phyloP scores from a whole-genome alignment of 1,284 basidiomycete species.

The Sphagnurus paluster region DNA sequence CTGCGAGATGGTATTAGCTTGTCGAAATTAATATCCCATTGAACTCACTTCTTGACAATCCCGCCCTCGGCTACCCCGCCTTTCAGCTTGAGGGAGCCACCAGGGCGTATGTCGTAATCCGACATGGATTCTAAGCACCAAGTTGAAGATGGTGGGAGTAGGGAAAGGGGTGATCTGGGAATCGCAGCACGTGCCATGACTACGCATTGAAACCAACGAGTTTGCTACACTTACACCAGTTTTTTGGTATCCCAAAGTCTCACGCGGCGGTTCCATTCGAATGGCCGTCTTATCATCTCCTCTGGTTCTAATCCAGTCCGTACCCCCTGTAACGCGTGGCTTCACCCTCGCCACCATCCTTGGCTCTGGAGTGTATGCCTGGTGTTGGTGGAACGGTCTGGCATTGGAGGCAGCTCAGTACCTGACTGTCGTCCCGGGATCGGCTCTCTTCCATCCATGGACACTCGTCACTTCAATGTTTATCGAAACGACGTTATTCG shows the following conservation, averaged over 20 bases:
- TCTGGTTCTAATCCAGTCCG: conserved; percentile 62
- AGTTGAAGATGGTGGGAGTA: conserved; percentile 22
- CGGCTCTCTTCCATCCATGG: conserved; percentile 89
- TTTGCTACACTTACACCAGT: conserved; percentile 3
- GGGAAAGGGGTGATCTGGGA: conserved; percentile 9
- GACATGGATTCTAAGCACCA: conserved; percentile 52
- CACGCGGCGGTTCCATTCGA: conserved; percentile 7
- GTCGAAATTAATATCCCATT: conserved; percentile 8
- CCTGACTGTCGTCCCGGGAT: conserved; percentile 84
- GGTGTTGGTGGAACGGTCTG: conserved; percentile 56
- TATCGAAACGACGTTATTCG: conserved; percentile 82
- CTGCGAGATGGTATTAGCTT: conserved; percentile 34
- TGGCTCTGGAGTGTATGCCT: conserved; percentile 64
- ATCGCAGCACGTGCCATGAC: conserved; percentile 26
- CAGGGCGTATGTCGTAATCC: conserved; percentile 85
- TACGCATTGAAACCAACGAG: neutral
- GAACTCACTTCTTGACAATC: conserved; percentile 77
- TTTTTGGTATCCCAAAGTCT: conserved; percentile 4
- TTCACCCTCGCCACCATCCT: conserved; percentile 72
- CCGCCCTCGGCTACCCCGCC: conserved; percentile 76
- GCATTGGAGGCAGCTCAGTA: conserved; percentile 56
- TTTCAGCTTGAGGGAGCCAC: conserved; percentile 90
- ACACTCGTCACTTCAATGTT: conserved; percentile 86
- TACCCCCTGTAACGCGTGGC: conserved; percentile 78
- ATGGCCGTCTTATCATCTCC: conserved; percentile 80